Evolutionary conservation across 495 filamentous ascomycete species (phyloP).

Genomic region (Opeltia flavorubescens): DNA sequence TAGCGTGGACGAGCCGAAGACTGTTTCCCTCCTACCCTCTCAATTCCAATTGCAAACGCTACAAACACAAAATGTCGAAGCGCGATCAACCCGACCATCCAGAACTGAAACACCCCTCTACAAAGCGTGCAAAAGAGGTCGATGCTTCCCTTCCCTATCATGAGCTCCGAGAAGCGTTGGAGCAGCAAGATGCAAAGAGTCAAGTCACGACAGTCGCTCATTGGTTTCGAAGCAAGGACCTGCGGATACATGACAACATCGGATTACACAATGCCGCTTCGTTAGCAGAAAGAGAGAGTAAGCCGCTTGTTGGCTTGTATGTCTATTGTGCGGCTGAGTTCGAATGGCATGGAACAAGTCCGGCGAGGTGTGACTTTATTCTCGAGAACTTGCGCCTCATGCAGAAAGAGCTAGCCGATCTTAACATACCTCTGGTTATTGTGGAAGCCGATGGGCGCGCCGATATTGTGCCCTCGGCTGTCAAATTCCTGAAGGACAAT

Average conservation of each 20-base stretch:
- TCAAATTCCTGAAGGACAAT: conserved; percentile 25
- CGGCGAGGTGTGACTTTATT: conserved; percentile 29
- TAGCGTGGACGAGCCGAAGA: no score
- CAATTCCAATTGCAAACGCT: no score
- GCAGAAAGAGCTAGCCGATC: conserved; percentile 23
- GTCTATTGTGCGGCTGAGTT: conserved; percentile 23
- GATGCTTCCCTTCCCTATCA: conserved; percentile 22
- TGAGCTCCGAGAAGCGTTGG: conserved; percentile 16
- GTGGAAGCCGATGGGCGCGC: conserved; percentile 19
- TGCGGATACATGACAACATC: conserved; percentile 30
- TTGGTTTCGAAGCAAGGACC: conserved; percentile 28
- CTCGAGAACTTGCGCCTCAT: conserved; percentile 24
- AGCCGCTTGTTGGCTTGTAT: conserved; percentile 26
- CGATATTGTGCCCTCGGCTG: conserved; percentile 20
- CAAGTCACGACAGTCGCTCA: conserved; percentile 20
- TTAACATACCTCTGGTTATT: conserved; percentile 26
- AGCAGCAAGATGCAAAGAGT: conserved; percentile 14
- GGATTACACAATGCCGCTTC: conserved; percentile 23
- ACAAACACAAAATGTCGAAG: conserved; percentile 11
- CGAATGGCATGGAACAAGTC: conserved; percentile 27
- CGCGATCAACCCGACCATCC: conserved; percentile 16
- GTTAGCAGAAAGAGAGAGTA: conserved; percentile 17
- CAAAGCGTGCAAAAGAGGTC: conserved; percentile 30
- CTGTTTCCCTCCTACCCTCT: no score
- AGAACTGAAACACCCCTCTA: conserved; percentile 24